Evolutionary conservation across 345 rosid genomes (phyloP).

Genomic region (Sonneratia caseolaris): DNA sequence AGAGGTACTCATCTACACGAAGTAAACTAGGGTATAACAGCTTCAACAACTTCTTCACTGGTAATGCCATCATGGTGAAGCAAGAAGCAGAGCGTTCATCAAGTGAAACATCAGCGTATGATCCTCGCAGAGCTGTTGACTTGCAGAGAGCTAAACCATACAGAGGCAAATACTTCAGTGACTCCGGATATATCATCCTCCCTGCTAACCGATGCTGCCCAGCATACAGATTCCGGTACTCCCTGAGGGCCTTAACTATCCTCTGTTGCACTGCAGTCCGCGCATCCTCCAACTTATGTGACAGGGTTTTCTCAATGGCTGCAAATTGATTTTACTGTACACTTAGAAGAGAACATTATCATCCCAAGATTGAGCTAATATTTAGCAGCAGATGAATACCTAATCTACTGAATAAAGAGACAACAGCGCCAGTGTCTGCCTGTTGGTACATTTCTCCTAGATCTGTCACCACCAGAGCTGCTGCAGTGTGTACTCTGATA

Average conservation of each 20-base stretch:
- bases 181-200: constrained; percentile 90
- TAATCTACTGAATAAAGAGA: constrained; percentile 73
- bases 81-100: constrained; percentile 95
- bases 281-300: constrained; percentile 89
- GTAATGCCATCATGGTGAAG: constrained; percentile 86
- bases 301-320: constrained; percentile 90
- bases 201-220: constrained; percentile 95
- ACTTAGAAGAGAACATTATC: background rate
- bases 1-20: constrained; percentile 74
- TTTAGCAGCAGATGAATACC: constrained; percentile 36
- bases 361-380: constrained; percentile 9
- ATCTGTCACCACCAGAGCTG: constrained; percentile 83
- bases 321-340: constrained; percentile 12
- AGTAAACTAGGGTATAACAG: constrained; percentile 79
- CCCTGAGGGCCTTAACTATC: constrained; percentile 84
- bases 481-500: constrained; percentile 88
- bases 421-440: constrained; percentile 87
- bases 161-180: constrained; percentile 70
- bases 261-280: constrained; percentile 62
- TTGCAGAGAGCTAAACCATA: constrained; percentile 82
- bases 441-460: constrained; percentile 93
- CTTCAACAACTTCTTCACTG: constrained; percentile 77
- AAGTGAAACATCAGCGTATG: constrained; percentile 72
- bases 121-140: constrained; percentile 82
- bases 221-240: constrained; percentile 78